Percentiles rank a stretch among this genome's conserved stretches.
These are phyloP conservation scores for Paramecium tetraurelia DNA, from an alignment of 73 alveolate genomes.

Conservation along the genomic window DNA sequence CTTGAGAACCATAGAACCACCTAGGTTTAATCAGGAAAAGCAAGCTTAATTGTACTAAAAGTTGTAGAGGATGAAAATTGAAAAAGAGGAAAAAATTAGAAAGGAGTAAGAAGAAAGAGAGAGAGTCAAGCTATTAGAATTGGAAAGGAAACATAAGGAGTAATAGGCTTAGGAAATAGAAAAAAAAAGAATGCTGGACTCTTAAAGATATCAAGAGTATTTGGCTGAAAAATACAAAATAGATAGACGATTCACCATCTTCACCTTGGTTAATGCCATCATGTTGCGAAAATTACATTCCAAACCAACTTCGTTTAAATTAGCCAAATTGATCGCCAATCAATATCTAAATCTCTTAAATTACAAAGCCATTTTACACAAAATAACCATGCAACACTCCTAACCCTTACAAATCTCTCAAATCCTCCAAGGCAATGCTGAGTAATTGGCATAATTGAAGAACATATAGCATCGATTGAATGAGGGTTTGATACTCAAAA, in stretches of 20 bases:
- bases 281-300: conserved; percentile 25
- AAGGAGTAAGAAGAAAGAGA: not conserved
- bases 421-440: not conserved
- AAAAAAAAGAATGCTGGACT: not conserved
- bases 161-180: not conserved
- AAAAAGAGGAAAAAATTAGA: not conserved
- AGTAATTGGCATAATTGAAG: not conserved
- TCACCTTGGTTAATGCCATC: conserved; percentile 8
- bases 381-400: not conserved
- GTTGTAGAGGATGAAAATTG: not conserved
- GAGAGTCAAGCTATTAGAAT: not conserved
- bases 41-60: not conserved
- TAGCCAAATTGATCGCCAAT: not conserved
- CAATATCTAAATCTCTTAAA: conserved; percentile 16
- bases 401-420: not conserved
- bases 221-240: conserved; percentile 18
- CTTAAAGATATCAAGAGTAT: not conserved
- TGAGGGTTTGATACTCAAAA: not conserved
- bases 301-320: not conserved
- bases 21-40: not conserved
- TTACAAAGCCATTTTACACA: not conserved
- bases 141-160: not conserved
- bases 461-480: not conserved
- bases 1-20: not conserved
- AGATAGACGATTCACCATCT: conserved; percentile 9